A percentile compares a stretch with the other conserved stretches of the same genome.
Evolutionary conservation across 257 asterid genomes (phyloP).

Genomic region (Lycium ferocissimum): DNA sequence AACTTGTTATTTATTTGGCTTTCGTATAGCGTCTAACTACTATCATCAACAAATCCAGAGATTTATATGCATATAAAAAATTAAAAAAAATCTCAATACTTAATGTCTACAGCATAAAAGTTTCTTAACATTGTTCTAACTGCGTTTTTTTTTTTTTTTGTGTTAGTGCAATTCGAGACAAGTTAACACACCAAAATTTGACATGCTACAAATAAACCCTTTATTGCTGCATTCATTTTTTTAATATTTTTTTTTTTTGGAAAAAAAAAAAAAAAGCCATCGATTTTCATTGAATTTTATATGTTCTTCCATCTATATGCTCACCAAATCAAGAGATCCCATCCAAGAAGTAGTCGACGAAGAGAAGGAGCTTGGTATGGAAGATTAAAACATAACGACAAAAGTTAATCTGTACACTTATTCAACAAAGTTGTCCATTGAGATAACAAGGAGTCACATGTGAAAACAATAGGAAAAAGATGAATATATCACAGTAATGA

Average conservation of each 20-base stretch:
- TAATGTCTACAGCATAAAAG: too few species aligned
- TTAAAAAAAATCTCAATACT: too few species aligned
- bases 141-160: too few species aligned
- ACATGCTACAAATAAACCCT: neutral
- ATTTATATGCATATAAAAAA: neutral
- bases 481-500: neutral
- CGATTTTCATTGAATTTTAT: neutral
- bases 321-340: neutral
- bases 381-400: neutral
- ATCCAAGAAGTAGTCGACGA: neutral
- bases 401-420: neutral
- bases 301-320: neutral
- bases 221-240: neutral
- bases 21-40: neutral
- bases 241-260: too few species aligned
- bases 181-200: neutral
- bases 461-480: slow-evolving; percentile 17
- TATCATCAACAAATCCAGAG: neutral
- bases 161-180: neutral
- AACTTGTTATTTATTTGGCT: neutral
- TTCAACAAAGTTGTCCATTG: neutral
- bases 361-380: neutral
- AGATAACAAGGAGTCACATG: neutral
- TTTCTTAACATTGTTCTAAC: too few species aligned
- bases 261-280: too few species aligned